Conservation (phyloP, 768 basidiomycete genomes). For the Kwoniella botswanensis region DNA sequence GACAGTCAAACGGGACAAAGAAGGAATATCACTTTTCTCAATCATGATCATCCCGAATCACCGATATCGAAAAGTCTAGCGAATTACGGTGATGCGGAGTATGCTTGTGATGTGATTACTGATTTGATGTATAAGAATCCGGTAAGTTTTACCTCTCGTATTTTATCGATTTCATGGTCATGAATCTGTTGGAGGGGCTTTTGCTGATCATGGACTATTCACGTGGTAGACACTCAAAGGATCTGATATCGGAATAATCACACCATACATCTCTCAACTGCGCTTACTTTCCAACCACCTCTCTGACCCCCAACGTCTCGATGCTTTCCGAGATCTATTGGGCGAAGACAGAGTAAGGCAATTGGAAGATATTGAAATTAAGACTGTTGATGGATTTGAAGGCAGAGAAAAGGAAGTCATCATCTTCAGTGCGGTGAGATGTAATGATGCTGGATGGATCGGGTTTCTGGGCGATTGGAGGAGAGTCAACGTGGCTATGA, state of each 20-base stretch:
- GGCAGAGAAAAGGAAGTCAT: constrained; percentile 92
- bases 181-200: too few relatives aligned
- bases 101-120: constrained; percentile 78
- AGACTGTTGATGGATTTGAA: constrained; percentile 94
- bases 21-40: constrained; percentile 76
- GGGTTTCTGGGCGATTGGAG: constrained; percentile 88
- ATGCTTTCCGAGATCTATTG: constrained; percentile 67
- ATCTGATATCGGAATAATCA: constrained; percentile 85
- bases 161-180: not conserved
- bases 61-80: constrained; percentile 72
- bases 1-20: constrained; percentile 58
- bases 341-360: constrained; percentile 72
- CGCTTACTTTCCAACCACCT: constrained; percentile 72
- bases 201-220: not conserved
- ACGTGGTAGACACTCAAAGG: constrained; percentile 65
- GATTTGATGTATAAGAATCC: constrained; percentile 78
- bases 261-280: constrained; percentile 89
- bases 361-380: constrained; percentile 74
- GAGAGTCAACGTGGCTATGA: constrained; percentile 87
- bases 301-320: constrained; percentile 60
- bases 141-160: constrained; percentile 60
- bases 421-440: constrained; percentile 87
- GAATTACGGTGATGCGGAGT: constrained; percentile 76
- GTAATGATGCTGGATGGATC: constrained; percentile 75
- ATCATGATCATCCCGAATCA: constrained; percentile 75